A percentile compares a stretch with the other conserved stretches of the same genome.
These are phyloP conservation scores for Graphilbum fragrans DNA, from an alignment of 2,329 filamentous ascomycete genomes.

Conservation along the genomic window DNA sequence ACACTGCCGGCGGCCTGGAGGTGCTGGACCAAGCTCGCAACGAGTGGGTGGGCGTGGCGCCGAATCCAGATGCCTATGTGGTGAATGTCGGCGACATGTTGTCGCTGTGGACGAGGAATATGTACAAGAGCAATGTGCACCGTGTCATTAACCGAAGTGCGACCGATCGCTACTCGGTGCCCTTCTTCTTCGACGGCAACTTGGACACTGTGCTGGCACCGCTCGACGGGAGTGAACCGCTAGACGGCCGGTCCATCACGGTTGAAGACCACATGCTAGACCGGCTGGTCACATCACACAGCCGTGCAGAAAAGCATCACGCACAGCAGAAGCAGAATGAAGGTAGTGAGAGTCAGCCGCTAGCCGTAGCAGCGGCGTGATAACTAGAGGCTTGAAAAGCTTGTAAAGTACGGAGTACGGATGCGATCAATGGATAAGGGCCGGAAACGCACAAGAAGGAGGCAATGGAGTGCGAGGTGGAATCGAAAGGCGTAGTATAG, in stretches of 20 bases:
- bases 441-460: too few species aligned
- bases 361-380: not conserved
- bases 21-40: conserved; percentile 31
- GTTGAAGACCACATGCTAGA: conserved; percentile 21
- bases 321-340: not conserved
- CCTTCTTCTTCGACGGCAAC: conserved; percentile 44
- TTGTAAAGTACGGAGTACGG: not conserved
- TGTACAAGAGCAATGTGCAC: conserved; percentile 41
- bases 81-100: conserved; percentile 40
- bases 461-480: too few species aligned
- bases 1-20: conserved; percentile 35
- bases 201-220: conserved; percentile 24
- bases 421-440: too few species aligned
- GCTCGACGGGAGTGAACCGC: conserved; percentile 17
- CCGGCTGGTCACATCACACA: conserved; percentile 17
- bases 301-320: conserved; percentile 4
- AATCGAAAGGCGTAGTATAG: too few species aligned
- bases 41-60: conserved; percentile 31
- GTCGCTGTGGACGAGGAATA: conserved; percentile 35
- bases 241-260: conserved; percentile 13
- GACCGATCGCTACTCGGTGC: conserved; percentile 40
- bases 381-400: not conserved
- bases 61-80: conserved; percentile 32
- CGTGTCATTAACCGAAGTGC: conserved; percentile 40
- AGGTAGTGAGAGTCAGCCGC: not conserved